A percentile compares a stretch with the other conserved stretches of the same genome.
These are phyloP conservation scores for Mentha longifolia DNA, from an alignment of 257 asterid genomes.

Conservation along the genomic window DNA sequence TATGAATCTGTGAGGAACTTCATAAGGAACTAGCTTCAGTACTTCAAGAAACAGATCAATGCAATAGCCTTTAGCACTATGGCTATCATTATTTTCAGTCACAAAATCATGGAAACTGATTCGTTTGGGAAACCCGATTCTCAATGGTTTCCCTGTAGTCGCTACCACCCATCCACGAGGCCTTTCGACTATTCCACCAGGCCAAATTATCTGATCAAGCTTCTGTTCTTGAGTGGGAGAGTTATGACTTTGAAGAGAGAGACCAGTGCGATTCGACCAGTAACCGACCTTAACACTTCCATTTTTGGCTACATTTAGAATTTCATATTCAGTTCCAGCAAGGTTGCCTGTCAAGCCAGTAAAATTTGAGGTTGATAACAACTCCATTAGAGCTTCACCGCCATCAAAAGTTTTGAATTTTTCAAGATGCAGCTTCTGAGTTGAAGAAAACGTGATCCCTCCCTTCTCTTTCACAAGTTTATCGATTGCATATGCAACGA, in stretches of 20 bases:
- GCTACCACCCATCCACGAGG: constrained; percentile 48
- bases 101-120: constrained; percentile 39
- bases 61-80: constrained; percentile 34
- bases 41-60: constrained; percentile 36
- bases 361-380: constrained; percentile 25
- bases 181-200: constrained; percentile 27
- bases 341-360: constrained; percentile 37
- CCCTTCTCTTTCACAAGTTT: constrained; percentile 26
- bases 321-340: constrained; percentile 26
- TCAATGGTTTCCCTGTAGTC: constrained; percentile 27
- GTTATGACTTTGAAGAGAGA: constrained; percentile 19
- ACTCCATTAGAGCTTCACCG: constrained; percentile 32
- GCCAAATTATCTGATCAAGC: constrained; percentile 39
- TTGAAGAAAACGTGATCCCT: constrained; percentile 29
- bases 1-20: constrained; percentile 31
- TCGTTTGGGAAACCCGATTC: constrained; percentile 39
- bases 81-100: constrained; percentile 7
- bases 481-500: constrained; percentile 36
- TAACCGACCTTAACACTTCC: constrained; percentile 28
- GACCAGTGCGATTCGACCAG: constrained; percentile 41
- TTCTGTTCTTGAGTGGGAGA: constrained; percentile 5
- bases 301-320: constrained; percentile 32
- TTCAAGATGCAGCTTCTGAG: constrained; percentile 22
- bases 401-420: constrained; percentile 32
- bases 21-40: constrained; percentile 36